Evolutionary conservation across 2,329 filamentous ascomycete species (phyloP), one percentile per base, ranked within the genome.

Genomic region (Colletotrichum sp.): DNA sequence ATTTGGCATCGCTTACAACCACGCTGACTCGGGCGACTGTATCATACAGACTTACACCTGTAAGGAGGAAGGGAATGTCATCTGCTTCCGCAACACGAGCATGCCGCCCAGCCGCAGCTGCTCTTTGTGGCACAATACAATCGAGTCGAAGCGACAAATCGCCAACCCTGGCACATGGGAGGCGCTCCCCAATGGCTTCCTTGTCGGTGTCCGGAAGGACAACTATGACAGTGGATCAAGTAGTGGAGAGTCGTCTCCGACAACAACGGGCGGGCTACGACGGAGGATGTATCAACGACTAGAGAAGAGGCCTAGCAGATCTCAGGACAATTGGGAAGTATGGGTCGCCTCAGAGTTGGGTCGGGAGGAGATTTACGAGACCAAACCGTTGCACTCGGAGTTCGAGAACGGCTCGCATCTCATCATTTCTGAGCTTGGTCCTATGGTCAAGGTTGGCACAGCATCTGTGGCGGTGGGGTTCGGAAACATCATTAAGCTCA

Each of bases 401-500:
- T 82, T 84, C 7, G 85, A 86, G 52, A 80, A 85, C 57, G 84
- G 86, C 5, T 87, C 89, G 4, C 88, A 92, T 72, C 86, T 96
- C 6, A 91, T 95, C 63, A 91, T 95, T 26, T 90, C 90, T 4
- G 88, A 88, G 61, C 85, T 94, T 2, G 94, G 94, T 0, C 94
- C 94, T 1, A 90, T 94, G 72, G 87, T 88, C 3, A 86, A 87
- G 68, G 85, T 95, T 2, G 94, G 94, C 15, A 88, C 90, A 64
- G 88, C 89, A 61, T 93, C 92, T 67, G 88, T 95, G 5, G 94
- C 92, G 0, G 89, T 96, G 34, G 93, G 90, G 0, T 92, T 96
- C 75, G 94, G 94, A 15, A 94, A 95, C 78, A 88, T 91, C 2
- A 88, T 96, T 80, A 96, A 95, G 83, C 85, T 96, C 67, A 89